Conservation (phyloP, 2,329 filamentous ascomycete species). For the Pseudogymnoascus sp. region DNA sequence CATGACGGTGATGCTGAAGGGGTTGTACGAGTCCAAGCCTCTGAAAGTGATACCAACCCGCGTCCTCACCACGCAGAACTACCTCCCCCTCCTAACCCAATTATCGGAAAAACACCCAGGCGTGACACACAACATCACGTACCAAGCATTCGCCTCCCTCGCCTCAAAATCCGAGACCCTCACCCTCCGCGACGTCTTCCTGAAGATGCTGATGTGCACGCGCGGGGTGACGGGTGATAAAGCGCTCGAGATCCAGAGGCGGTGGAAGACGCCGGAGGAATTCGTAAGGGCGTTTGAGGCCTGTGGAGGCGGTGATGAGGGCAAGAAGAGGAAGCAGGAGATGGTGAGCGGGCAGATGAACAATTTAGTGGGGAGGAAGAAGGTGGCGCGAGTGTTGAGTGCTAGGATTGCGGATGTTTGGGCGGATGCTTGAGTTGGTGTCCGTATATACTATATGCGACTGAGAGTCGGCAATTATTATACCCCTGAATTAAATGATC, state of each 20-base stretch:
- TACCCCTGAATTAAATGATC: too few species aligned
- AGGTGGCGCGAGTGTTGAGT: slow-evolving; percentile 57
- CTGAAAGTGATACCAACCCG: slow-evolving; percentile 59
- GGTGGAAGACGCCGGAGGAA: slow-evolving; percentile 66
- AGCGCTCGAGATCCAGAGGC: slow-evolving; percentile 68
- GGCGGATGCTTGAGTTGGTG: slow-evolving; percentile 50
- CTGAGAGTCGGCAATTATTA: too few species aligned
- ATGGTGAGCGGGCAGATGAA: slow-evolving; percentile 52
- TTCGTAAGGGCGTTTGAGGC: slow-evolving; percentile 62
- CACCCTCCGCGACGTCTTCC: slow-evolving; percentile 64
- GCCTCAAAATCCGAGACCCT: slow-evolving; percentile 68
- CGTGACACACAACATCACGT: slow-evolving; percentile 54
- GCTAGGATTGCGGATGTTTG: slow-evolving; percentile 65
- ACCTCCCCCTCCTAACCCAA: slow-evolving; percentile 54
- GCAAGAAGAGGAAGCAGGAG: slow-evolving; percentile 49
- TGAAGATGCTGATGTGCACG: slow-evolving; percentile 83
- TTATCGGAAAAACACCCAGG: slow-evolving; percentile 45
- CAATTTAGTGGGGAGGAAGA: slow-evolving; percentile 57
- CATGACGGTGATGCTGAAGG: slow-evolving; percentile 62
- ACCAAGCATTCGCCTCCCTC: slow-evolving; percentile 62
- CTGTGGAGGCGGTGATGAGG: slow-evolving; percentile 37
- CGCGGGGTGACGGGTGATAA: slow-evolving; percentile 68
- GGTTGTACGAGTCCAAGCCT: slow-evolving; percentile 51
- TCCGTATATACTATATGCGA: too few species aligned
- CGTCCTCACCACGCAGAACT: slow-evolving; percentile 56